phyloP scores from a whole-genome alignment of 1,139 yeast species.

The Debaryomyces psychrophilus region DNA sequence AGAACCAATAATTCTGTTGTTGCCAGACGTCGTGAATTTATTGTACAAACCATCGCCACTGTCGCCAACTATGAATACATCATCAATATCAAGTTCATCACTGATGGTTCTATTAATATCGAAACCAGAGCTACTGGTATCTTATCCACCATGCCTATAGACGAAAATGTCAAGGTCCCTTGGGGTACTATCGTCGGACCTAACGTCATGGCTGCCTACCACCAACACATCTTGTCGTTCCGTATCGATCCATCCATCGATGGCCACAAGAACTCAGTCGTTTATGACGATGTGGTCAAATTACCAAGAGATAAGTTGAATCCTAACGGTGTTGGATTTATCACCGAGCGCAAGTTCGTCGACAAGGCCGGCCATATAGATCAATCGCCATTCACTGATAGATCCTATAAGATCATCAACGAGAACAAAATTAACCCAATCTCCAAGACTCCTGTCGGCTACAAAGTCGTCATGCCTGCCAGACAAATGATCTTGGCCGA shows the following conservation, averaged over 20 bases:
- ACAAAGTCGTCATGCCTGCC: constrained; percentile 78
- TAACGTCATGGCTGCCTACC: constrained; percentile 85
- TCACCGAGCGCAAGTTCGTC: constrained; percentile 62
- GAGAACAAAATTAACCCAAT: constrained; percentile 77
- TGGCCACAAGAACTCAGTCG: constrained; percentile 80
- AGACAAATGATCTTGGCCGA: constrained; percentile 75
- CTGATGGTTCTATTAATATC: constrained; percentile 80
- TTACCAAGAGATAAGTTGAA: constrained; percentile 62
- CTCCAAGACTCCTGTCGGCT: constrained; percentile 79
- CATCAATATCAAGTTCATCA: constrained; percentile 75
- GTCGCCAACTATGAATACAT: constrained; percentile 91
- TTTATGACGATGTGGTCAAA: constrained; percentile 71
- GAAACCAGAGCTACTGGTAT: constrained; percentile 92
- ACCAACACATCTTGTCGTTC: constrained; percentile 82
- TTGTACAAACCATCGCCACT: constrained; percentile 84
- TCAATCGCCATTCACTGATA: constrained; percentile 74
- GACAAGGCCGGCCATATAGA: constrained; percentile 76
- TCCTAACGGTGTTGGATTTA: constrained; percentile 77
- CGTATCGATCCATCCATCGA: constrained; percentile 89
- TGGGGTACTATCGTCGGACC: constrained; percentile 89
- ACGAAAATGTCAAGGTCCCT: constrained; percentile 69
- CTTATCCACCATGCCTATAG: constrained; percentile 81
- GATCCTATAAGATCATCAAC: constrained; percentile 78
- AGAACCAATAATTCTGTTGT: constrained; percentile 74
- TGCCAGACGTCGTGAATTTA: constrained; percentile 84